These are phyloP conservation scores for Epichloe sibirici DNA, from an alignment of 2,329 filamentous ascomycete genomes.

Conservation along the genomic window DNA sequence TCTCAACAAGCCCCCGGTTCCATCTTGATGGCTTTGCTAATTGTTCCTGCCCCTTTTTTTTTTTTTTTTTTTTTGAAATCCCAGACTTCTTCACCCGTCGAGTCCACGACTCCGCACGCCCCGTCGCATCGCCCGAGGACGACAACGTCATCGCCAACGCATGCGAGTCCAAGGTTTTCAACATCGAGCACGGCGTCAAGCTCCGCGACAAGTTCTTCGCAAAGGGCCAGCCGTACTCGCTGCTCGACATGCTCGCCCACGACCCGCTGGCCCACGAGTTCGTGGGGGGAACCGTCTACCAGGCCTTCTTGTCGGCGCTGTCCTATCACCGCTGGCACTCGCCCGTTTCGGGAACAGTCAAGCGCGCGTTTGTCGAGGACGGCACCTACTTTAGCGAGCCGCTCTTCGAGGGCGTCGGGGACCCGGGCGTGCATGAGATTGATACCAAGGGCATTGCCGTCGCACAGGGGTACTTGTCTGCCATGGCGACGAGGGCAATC, in stretches of 20 bases:
- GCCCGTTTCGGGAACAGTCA: conserved; percentile 50
- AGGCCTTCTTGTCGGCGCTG: conserved; percentile 55
- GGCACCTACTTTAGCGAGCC: conserved; percentile 59
- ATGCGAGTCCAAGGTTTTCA: conserved; percentile 51
- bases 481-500: conserved; percentile 55
- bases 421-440: conserved; percentile 21
- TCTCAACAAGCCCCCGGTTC: not conserved
- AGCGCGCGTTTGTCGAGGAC: conserved; percentile 42
- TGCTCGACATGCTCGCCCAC: conserved; percentile 49
- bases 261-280: conserved; percentile 43
- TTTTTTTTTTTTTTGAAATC: not conserved
- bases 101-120: conserved; percentile 41
- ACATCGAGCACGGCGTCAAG: conserved; percentile 35
- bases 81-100: conserved; percentile 52
- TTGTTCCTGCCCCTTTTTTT: not conserved
- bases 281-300: conserved; percentile 53
- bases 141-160: conserved; percentile 44
- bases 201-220: conserved; percentile 53
- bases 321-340: conserved; percentile 64
- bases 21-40: not conserved
- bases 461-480: conserved; percentile 54
- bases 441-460: conserved; percentile 30
- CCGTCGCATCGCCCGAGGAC: conserved; percentile 44
- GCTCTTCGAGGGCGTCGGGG: conserved; percentile 23
- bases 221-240: conserved; percentile 57